These are phyloP conservation scores for Pythium sp. DNA, from an alignment of 352 stramenopile species.

Conservation along the genomic window DNA sequence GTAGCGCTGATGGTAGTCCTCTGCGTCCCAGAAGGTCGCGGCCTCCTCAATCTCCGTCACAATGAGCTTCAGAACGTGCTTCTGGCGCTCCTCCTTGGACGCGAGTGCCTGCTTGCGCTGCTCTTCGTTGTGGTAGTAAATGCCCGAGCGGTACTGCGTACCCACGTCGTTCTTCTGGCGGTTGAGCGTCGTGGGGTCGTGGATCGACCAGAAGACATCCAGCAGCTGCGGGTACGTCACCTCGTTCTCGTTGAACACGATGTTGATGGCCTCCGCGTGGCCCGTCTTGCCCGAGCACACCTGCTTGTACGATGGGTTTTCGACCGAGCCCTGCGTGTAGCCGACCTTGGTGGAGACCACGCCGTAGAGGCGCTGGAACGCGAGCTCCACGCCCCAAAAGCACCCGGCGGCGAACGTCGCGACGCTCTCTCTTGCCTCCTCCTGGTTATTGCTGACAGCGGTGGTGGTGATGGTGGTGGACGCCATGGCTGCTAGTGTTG, in stretches of 20 bases:
- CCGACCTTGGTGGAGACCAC: constrained; percentile 90
- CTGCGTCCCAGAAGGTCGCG: constrained; percentile 89
- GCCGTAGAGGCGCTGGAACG: constrained; percentile 93
- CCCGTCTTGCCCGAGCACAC: constrained; percentile 91
- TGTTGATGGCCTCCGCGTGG: constrained; percentile 93
- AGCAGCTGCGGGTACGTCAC: constrained; percentile 84
- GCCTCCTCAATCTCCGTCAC: constrained; percentile 90
- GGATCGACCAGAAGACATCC: constrained; percentile 78
- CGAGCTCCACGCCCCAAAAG: constrained; percentile 97
- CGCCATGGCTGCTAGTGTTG: background rate
- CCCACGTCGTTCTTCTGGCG: constrained; percentile 87
- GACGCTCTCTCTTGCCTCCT: constrained; percentile 23
- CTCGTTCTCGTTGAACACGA: constrained; percentile 89
- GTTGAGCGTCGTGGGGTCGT: constrained; percentile 93
- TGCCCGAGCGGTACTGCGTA: constrained; percentile 94
- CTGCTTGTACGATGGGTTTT: constrained; percentile 94
- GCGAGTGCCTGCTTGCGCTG: constrained; percentile 75
- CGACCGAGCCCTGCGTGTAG: constrained; percentile 68
- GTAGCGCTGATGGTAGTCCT: constrained; percentile 97
- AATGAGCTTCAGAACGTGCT: constrained; percentile 67
- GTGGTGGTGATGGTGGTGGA: background rate
- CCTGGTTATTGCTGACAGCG: constrained; percentile 3
- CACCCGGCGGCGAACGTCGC: constrained; percentile 96
- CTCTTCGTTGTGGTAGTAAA: constrained; percentile 93
- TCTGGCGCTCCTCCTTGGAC: constrained; percentile 63